A percentile compares a stretch with the other conserved stretches of the same genome.
phyloP scores from a whole-genome alignment of 805 yeast genomes.

The Zygoascus bituminiphila region DNA sequence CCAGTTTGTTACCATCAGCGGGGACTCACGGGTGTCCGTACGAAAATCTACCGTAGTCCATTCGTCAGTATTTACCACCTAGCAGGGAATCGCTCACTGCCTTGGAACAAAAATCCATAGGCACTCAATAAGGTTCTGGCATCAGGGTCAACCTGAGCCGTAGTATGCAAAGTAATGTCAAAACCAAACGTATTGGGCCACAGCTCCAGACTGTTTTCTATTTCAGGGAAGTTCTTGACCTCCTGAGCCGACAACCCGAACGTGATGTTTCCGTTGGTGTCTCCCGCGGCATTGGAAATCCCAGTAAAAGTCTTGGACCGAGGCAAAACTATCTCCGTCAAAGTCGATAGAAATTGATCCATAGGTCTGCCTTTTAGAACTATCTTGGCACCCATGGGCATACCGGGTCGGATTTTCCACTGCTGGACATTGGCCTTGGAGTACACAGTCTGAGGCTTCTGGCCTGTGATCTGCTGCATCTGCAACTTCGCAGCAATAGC shows the following conservation, averaged over 20 bases:
- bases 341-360: constrained; percentile 75
- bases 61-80: constrained; percentile 13
- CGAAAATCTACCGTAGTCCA: no score
- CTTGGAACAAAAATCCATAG: constrained; percentile 70
- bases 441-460: constrained; percentile 63
- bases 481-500: constrained; percentile 72
- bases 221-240: constrained; percentile 81
- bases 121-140: constrained; percentile 81
- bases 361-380: constrained; percentile 70
- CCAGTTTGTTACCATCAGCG: no score
- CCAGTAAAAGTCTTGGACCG: constrained; percentile 84
- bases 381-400: constrained; percentile 85
- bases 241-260: constrained; percentile 77
- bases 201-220: constrained; percentile 79
- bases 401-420: constrained; percentile 83
- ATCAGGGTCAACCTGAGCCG: constrained; percentile 83
- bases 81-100: constrained; percentile 36
- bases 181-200: constrained; percentile 85
- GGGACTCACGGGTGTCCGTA: no score
- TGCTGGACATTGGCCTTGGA: constrained; percentile 73
- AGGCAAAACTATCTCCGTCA: constrained; percentile 89
- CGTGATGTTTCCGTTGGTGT: constrained; percentile 73
- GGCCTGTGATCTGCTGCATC: constrained; percentile 90
- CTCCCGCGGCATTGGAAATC: constrained; percentile 69
- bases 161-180: constrained; percentile 75